Conservation (phyloP, 345 rosid species). For the Arabidopsis suecica region DNA sequence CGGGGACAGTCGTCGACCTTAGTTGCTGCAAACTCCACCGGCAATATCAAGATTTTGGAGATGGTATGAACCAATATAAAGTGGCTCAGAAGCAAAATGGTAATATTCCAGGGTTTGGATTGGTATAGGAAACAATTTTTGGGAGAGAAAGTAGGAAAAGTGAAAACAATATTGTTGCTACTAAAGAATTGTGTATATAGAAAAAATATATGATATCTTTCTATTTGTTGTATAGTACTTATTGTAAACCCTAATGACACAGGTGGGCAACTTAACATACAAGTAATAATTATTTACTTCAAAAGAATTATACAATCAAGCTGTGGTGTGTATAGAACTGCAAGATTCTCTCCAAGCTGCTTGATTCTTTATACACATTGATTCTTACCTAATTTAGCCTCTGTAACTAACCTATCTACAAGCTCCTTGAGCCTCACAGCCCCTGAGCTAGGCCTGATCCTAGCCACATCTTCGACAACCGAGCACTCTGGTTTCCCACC, state of each 20-base stretch:
- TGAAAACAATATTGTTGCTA: conserved; percentile 10
- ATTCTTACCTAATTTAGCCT: conserved; percentile 53
- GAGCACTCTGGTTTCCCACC: conserved; percentile 71
- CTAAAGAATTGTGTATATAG: conserved; percentile 28
- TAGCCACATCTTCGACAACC: conserved; percentile 59
- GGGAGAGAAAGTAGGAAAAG: conserved; percentile 24
- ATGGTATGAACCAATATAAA: conserved; percentile 54
- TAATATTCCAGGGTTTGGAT: conserved; percentile 2
- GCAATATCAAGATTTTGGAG: conserved; percentile 86
- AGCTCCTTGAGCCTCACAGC: conserved; percentile 68
- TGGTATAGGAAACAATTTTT: conserved; percentile 36
- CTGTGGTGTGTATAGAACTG: neutral
- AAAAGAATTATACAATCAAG: neutral
- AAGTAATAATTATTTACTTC: conserved; percentile 22
- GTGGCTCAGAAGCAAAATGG: neutral
- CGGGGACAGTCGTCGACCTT: conserved; percentile 74
- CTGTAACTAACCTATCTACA: conserved; percentile 54
- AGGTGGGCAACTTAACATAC: conserved; percentile 6
- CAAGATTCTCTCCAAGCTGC: neutral
- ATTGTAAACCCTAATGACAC: conserved; percentile 18
- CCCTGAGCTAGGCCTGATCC: conserved; percentile 73
- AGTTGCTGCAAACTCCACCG: conserved; percentile 86
- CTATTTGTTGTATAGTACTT: conserved; percentile 27
- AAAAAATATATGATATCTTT: conserved; percentile 16
- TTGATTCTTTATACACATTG: conserved; percentile 56